phyloP scores from a whole-genome alignment of 139 green algal species.

The Marvania coccoides region DNA sequence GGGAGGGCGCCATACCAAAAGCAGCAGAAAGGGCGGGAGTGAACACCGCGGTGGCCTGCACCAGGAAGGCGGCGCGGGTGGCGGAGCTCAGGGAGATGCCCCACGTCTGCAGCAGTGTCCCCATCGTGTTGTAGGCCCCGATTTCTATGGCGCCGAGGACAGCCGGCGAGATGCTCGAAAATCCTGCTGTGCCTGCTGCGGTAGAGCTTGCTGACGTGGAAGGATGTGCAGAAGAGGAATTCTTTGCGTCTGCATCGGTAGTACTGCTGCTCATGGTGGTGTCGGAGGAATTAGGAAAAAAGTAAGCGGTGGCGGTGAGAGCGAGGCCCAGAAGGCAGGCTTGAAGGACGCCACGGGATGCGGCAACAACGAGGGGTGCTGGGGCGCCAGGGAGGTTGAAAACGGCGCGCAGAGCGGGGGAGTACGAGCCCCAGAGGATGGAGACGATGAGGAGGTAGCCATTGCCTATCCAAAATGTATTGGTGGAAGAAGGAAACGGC shows the following conservation, averaged over 20 bases:
- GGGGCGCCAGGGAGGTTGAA: slow-evolving; percentile 5
- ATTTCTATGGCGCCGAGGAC: background rate
- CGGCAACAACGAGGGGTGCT: slow-evolving; percentile 6
- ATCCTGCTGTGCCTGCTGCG: background rate
- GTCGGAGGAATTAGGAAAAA: background rate
- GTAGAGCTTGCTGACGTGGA: background rate
- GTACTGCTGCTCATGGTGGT: background rate
- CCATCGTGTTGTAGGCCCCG: slow-evolving; percentile 8
- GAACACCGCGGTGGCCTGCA: slow-evolving; percentile 23
- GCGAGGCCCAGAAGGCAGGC: background rate
- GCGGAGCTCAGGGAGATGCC: slow-evolving; percentile 27
- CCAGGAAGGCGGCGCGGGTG: slow-evolving; percentile 26
- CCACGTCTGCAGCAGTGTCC: slow-evolving; percentile 21
- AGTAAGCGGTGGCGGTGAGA: too few relatives aligned
- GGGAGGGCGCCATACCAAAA: background rate
- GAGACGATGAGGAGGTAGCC: slow-evolving; percentile 8
- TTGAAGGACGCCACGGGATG: slow-evolving; percentile 18
- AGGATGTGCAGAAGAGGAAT: background rate
- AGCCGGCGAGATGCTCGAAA: background rate
- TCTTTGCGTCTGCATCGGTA: background rate
- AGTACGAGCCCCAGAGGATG: slow-evolving; percentile 19
- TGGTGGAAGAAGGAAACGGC: too few relatives aligned
- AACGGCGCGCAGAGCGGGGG: slow-evolving; percentile 14
- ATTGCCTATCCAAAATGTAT: slow-evolving; percentile 1
- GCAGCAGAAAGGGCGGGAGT: slow-evolving; percentile 18